Percentiles rank a stretch among this genome's conserved stretches.
Evolutionary conservation across 1,139 yeast genomes (phyloP).

Genomic region (Blastobotrys buckinghamii): DNA sequence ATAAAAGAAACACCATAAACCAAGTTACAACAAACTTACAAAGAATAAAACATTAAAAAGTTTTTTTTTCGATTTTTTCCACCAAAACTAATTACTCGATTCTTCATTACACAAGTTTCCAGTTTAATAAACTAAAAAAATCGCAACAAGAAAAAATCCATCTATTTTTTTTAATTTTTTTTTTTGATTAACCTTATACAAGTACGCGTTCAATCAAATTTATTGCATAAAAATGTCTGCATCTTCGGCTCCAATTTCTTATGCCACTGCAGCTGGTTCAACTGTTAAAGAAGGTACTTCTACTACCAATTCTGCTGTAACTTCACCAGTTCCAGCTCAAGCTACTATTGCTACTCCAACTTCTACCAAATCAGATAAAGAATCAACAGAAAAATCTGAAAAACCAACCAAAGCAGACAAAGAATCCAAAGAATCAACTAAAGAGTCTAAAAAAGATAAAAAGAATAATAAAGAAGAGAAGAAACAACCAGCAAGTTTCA

Average conservation of each 20-base stretch:
- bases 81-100: too few species aligned
- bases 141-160: too few species aligned
- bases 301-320: slow-evolving; percentile 2
- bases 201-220: background rate
- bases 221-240: slow-evolving; percentile 5
- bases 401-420: slow-evolving; percentile 7
- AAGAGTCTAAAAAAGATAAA: slow-evolving; percentile 1
- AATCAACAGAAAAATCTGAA: slow-evolving; percentile 16
- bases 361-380: slow-evolving; percentile 17
- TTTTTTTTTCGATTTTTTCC: too few species aligned
- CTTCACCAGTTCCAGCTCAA: background rate
- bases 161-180: background rate
- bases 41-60: too few species aligned
- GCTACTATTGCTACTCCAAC: slow-evolving; percentile 11
- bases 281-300: slow-evolving; percentile 6
- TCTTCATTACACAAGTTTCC: too few species aligned
- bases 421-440: slow-evolving; percentile 17
- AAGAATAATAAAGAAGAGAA: slow-evolving; percentile 21
- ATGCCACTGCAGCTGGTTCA: slow-evolving; percentile 30
- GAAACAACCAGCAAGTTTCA: slow-evolving; percentile 26
- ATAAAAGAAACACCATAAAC: too few species aligned
- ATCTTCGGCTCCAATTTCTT: slow-evolving; percentile 25
- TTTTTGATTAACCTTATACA: too few species aligned
- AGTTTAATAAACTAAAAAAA: too few species aligned
- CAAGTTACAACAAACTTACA: too few species aligned